Conservation (phyloP, 306 rosid genomes). For the Begonia masoniana region DNA sequence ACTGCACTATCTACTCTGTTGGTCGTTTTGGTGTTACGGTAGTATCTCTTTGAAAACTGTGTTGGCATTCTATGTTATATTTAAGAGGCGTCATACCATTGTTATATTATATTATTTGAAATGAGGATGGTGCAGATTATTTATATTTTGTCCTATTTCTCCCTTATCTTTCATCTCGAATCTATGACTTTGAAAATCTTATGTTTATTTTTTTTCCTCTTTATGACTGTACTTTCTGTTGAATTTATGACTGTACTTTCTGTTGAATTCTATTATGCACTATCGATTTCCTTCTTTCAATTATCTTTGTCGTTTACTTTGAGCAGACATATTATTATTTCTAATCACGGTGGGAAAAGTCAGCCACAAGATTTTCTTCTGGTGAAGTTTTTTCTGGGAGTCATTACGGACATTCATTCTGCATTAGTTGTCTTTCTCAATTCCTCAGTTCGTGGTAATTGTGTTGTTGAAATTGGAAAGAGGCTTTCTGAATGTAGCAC, state of each 20-base stretch:
- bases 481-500: conserved; percentile 22
- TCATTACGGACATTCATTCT: conserved; percentile 39
- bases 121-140: too few species aligned
- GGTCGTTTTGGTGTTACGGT: too few species aligned
- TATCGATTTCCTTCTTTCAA: background rate
- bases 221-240: too few species aligned
- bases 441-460: conserved; percentile 22
- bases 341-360: conserved; percentile 26
- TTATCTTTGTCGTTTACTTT: background rate
- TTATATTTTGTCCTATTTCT: background rate
- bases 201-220: too few species aligned
- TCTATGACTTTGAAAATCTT: too few species aligned
- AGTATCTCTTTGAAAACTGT: too few species aligned
- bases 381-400: conserved; percentile 54
- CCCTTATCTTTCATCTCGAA: background rate
- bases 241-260: too few species aligned
- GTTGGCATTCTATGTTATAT: too few species aligned
- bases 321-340: conserved; percentile 31
- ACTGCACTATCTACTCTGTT: background rate
- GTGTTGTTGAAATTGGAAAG: conserved; percentile 19
- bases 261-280: too few species aligned
- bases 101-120: too few species aligned
- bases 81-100: too few species aligned
- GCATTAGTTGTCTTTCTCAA: conserved; percentile 20
- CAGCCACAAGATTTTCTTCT: conserved; percentile 42